phyloP scores from a whole-genome alignment of 2,329 filamentous ascomycete genomes.

The Trichoderma breve region DNA sequence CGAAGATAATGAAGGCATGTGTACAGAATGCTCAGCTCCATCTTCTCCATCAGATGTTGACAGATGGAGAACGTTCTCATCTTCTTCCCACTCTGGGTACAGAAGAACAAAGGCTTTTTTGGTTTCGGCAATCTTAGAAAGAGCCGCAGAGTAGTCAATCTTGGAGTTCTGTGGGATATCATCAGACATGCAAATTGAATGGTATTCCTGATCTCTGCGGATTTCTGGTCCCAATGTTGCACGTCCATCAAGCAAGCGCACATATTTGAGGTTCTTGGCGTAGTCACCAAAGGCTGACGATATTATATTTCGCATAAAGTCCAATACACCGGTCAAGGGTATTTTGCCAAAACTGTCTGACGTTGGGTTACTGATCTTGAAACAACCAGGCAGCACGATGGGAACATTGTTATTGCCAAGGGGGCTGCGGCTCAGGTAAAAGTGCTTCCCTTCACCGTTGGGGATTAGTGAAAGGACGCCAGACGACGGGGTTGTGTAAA shows the following conservation, averaged over 20 bases:
- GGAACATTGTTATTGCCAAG: background rate
- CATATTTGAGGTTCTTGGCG: background rate
- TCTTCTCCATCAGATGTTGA: background rate
- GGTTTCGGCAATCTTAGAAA: background rate
- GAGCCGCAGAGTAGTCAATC: background rate
- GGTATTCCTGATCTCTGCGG: background rate
- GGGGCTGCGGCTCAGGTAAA: background rate
- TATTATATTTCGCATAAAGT: background rate
- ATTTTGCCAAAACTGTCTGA: background rate
- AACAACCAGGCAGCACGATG: constrained; percentile 17
- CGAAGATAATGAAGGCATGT: constrained; percentile 11
- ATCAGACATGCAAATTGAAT: constrained; percentile 4
- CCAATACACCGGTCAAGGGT: background rate
- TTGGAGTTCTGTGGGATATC: background rate
- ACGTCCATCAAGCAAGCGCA: constrained; percentile 2
- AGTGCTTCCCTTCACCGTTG: background rate
- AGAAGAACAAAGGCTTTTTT: background rate
- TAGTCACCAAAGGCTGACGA: background rate
- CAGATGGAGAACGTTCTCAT: background rate
- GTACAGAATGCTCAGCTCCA: background rate
- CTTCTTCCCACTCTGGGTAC: constrained; percentile 12
- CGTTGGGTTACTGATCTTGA: background rate
- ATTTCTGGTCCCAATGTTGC: background rate
- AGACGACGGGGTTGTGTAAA: background rate
- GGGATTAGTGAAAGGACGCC: background rate